Conservation (phyloP, 2,329 filamentous ascomycete species). For the Penicillium sclerotigenum region DNA sequence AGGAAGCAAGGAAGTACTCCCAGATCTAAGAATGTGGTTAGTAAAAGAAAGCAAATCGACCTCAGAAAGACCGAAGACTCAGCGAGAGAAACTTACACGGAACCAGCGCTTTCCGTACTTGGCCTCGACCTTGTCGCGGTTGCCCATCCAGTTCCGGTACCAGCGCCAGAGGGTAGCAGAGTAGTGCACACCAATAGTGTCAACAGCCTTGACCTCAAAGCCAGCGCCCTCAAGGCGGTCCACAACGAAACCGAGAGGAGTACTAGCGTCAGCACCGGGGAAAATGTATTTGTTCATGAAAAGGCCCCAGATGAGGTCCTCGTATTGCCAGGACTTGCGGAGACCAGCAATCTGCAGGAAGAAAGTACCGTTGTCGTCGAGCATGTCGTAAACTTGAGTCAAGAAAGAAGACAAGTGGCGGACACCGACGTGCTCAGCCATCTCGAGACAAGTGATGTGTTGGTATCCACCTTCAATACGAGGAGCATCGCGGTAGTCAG, state of each 20-base stretch:
- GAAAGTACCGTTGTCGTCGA: slow-evolving; percentile 93
- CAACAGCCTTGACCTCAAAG: slow-evolving; percentile 86
- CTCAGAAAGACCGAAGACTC: background rate
- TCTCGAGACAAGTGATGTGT: slow-evolving; percentile 96
- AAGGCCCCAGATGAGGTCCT: slow-evolving; percentile 95
- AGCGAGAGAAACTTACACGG: slow-evolving; percentile 46
- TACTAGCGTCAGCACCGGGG: slow-evolving; percentile 93
- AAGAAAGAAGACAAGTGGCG: slow-evolving; percentile 80
- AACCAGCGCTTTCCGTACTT: slow-evolving; percentile 97
- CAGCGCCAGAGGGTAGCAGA: slow-evolving; percentile 94
- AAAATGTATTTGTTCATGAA: slow-evolving; percentile 99
- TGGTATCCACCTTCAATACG: slow-evolving; percentile 75
- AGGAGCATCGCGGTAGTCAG: slow-evolving; percentile 95
- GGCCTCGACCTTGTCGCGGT: slow-evolving; percentile 84
- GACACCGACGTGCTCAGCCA: slow-evolving; percentile 98
- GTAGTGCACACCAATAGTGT: slow-evolving; percentile 96
- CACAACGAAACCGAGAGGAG: slow-evolving; percentile 83
- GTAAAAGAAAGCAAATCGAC: background rate
- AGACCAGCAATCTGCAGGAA: slow-evolving; percentile 95
- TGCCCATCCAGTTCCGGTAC: slow-evolving; percentile 98
- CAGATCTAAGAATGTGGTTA: slow-evolving; percentile 55
- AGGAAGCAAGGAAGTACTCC: slow-evolving; percentile 87
- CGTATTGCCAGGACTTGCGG: slow-evolving; percentile 93
- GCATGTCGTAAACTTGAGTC: slow-evolving; percentile 87
- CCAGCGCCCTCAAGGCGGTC: slow-evolving; percentile 80